A percentile compares a stretch with the other conserved stretches of the same genome.
These are phyloP conservation scores for Cryptococcus wingfieldii DNA, from an alignment of 1,284 basidiomycete species.

Conservation along the genomic window DNA sequence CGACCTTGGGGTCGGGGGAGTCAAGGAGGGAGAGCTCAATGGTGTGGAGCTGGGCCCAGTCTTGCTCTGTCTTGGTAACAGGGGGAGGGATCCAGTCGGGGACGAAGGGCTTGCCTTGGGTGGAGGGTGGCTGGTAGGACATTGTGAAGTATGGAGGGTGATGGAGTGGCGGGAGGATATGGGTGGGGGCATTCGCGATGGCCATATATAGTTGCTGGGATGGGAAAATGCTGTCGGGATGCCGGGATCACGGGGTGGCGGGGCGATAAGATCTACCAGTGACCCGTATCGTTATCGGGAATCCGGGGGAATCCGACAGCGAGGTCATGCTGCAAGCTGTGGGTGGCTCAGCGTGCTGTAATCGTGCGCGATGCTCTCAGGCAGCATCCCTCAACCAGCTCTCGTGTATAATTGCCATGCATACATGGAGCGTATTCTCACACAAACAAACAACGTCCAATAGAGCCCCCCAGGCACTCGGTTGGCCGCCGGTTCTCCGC, in stretches of 20 bases:
- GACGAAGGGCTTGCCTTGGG: constrained; percentile 13
- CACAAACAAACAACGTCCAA: too few species aligned
- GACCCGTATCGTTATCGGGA: background rate
- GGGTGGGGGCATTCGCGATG: too few species aligned
- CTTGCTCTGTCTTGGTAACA: constrained; percentile 15
- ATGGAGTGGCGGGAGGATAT: background rate
- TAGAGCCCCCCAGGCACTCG: background rate
- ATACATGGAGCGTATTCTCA: too few species aligned
- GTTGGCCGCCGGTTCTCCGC: too few species aligned
- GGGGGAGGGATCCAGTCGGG: constrained; percentile 19
- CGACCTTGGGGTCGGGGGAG: constrained; percentile 21
- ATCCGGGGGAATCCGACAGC: background rate
- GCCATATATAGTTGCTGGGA: background rate
- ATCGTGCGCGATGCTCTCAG: too few species aligned
- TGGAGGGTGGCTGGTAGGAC: background rate
- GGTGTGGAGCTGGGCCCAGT: constrained; percentile 23
- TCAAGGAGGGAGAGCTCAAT: constrained; percentile 22
- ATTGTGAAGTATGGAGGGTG: background rate
- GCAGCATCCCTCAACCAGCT: too few species aligned
- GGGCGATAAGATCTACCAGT: too few species aligned
- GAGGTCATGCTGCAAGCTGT: too few species aligned
- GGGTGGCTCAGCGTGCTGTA: too few species aligned
- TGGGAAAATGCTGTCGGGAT: background rate
- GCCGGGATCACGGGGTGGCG: too few species aligned
- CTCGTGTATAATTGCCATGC: too few species aligned